Percentiles rank a stretch among this genome's conserved stretches.
Conservation (phyloP, 805 yeast species). For the Nakazawaea holstii region DNA sequence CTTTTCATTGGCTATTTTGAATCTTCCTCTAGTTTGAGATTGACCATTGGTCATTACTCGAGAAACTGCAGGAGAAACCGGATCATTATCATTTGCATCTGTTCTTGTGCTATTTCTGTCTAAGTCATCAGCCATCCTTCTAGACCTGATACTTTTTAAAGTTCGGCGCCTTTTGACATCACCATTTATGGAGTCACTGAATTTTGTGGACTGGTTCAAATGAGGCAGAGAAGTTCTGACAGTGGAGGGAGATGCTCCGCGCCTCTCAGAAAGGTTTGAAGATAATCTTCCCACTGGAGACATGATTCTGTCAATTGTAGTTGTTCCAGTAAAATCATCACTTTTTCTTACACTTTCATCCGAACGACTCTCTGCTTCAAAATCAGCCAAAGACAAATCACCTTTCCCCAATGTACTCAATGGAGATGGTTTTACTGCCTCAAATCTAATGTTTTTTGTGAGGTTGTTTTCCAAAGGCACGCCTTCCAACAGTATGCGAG, state of each 20-base stretch:
- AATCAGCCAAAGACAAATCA: constrained; percentile 30
- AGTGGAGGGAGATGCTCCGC: neutral
- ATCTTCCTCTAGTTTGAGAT: constrained; percentile 11
- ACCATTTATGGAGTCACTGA: constrained; percentile 4
- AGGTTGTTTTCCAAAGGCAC: neutral
- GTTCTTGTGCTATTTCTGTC: constrained; percentile 13
- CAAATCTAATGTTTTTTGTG: constrained; percentile 35
- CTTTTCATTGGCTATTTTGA: constrained; percentile 38
- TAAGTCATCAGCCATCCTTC: neutral
- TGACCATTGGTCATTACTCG: constrained; percentile 10
- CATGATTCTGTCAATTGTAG: constrained; percentile 1
- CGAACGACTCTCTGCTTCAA: constrained; percentile 11
- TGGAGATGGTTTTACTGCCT: constrained; percentile 40
- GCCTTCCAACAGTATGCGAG: neutral
- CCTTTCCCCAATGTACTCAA: constrained; percentile 46
- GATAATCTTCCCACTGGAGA: constrained; percentile 4
- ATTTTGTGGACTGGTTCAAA: neutral
- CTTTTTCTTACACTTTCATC: neutral
- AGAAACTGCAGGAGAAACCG: constrained; percentile 7
- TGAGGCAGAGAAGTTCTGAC: neutral
- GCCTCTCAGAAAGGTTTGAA: neutral
- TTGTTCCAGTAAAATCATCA: neutral
- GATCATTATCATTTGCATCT: constrained; percentile 7
- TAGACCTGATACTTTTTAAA: neutral
- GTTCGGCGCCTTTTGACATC: neutral